Evolutionary conservation across 148 eudicot genomes (phyloP), one percentile per base, ranked within the genome.

Genomic region (Cornus florida): DNA sequence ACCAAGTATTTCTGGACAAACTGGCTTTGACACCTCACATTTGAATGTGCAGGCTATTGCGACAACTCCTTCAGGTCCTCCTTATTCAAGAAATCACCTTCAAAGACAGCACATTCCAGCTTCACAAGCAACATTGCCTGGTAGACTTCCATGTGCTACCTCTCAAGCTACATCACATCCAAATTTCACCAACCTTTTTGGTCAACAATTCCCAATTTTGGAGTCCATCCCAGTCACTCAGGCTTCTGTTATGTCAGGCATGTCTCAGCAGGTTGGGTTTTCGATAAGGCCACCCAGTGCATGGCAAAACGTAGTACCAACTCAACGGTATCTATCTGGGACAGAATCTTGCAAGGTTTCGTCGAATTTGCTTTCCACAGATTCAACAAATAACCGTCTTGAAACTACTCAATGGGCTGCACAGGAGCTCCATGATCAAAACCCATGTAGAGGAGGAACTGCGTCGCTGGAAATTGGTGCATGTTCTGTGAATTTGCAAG

Each of bases 1-100:
- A 19, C 33, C 65, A 70, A 23, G 41, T 39, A 59, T 69, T 60
- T 41, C 68, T 6, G 1, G 66, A 38, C 7, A 32, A 39, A 62
- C 22, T 12, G 9, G 48, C n/a, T 59, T 56, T 79, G 71, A 75
- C 75, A 14, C 24, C 53, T 75, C n/a, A 48, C 33, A n/a, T 78
- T 57, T 72, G 16, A 46, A 53, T 75, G 23, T 83, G 85, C 87
- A 88, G 90, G 87, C 77, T 43, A 77, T 69, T 72, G 72, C 75
- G 17, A 28, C 77, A 32, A 75, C 79, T 56, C 46, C 77, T 7
- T 64, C 77, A 20, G 72, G 77, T 73, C 79, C 75, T 60, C 23
- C 39, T 23, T 20, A 39, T 77, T 35, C 22, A 24, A 83, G 74
- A 9, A 80, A 78, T 81, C 78, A 86, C 65, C 38, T 81, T 81